Percentiles rank a stretch among this genome's conserved stretches.
Conservation (phyloP, 495 filamentous ascomycete species). For the Lasiosphaeria hispida region DNA sequence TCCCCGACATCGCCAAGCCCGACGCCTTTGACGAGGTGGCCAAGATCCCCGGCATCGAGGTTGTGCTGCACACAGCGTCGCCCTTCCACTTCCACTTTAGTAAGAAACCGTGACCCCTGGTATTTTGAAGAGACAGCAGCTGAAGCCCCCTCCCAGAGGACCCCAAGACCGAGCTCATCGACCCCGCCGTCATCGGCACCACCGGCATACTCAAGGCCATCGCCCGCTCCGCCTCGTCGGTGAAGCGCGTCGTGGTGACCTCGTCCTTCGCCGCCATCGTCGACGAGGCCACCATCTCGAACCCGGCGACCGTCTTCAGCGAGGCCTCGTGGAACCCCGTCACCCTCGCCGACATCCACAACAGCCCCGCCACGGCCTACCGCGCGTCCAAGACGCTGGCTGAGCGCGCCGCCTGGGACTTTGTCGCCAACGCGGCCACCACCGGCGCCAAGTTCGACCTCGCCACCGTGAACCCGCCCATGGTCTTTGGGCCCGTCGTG, state of each 20-base stretch:
- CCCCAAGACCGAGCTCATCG: slow-evolving; percentile 75
- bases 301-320: slow-evolving; percentile 57
- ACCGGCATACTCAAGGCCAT: slow-evolving; percentile 74
- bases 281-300: slow-evolving; percentile 35
- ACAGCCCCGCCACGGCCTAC: slow-evolving; percentile 60
- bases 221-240: slow-evolving; percentile 68
- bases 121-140: background rate
- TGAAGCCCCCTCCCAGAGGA: slow-evolving; percentile 43
- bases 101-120: slow-evolving; percentile 13
- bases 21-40: slow-evolving; percentile 79
- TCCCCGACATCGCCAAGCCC: slow-evolving; percentile 75
- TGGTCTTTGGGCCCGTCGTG: slow-evolving; percentile 58
- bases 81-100: slow-evolving; percentile 74
- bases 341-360: slow-evolving; percentile 63
- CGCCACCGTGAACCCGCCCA: slow-evolving; percentile 62
- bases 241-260: slow-evolving; percentile 82
- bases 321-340: slow-evolving; percentile 84
- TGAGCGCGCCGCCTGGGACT: slow-evolving; percentile 58
- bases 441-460: slow-evolving; percentile 53
- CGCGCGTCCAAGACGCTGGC: slow-evolving; percentile 64
- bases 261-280: slow-evolving; percentile 81
- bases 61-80: slow-evolving; percentile 83
- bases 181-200: slow-evolving; percentile 84
- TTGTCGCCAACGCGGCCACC: slow-evolving; percentile 42
- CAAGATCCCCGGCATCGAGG: slow-evolving; percentile 73